These are phyloP conservation scores for Tetrapisispora iriomotensis DNA, from an alignment of 805 yeast species.

Conservation along the genomic window DNA sequence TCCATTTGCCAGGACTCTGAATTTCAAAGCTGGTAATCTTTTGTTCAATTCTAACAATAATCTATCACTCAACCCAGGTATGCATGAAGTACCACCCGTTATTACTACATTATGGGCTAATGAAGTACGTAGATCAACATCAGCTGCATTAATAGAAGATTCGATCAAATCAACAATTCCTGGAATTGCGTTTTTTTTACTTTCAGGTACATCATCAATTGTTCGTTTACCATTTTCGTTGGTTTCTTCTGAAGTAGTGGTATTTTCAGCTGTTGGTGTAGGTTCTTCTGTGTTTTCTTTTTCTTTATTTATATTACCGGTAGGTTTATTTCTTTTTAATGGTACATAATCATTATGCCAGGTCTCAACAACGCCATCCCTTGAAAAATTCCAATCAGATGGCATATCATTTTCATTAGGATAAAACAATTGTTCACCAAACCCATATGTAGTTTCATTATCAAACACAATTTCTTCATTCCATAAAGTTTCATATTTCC, in stretches of 20 bases:
- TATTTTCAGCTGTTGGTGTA: slow-evolving; percentile 12
- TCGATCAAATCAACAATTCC: slow-evolving; percentile 56
- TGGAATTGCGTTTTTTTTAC: slow-evolving; percentile 10
- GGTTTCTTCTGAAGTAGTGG: slow-evolving; percentile 9
- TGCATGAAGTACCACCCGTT: slow-evolving; percentile 73
- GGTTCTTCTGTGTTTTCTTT: slow-evolving; percentile 24
- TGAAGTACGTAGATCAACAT: slow-evolving; percentile 75
- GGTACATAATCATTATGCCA: slow-evolving; percentile 64
- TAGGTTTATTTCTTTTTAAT: slow-evolving; percentile 43
- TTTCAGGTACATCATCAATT: slow-evolving; percentile 11
- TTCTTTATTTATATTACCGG: slow-evolving; percentile 23
- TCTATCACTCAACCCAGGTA: slow-evolving; percentile 75
- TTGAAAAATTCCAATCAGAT: slow-evolving; percentile 27
- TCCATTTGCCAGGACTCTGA: slow-evolving; percentile 76
- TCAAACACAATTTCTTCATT: slow-evolving; percentile 59
- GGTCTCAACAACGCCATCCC: slow-evolving; percentile 48
- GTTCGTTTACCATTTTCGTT: slow-evolving; percentile 26
- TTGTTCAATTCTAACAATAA: slow-evolving; percentile 58
- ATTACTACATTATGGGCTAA: slow-evolving; percentile 81
- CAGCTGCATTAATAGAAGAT: slow-evolving; percentile 46
- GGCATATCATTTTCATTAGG: slow-evolving; percentile 41
- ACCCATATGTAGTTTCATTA: slow-evolving; percentile 43
- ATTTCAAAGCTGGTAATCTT: slow-evolving; percentile 74
- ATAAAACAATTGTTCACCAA: slow-evolving; percentile 66
- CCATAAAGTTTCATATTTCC: slow-evolving; percentile 66